Conservation (phyloP, 2,329 filamentous ascomycete species). For the Penicillium thymicola region DNA sequence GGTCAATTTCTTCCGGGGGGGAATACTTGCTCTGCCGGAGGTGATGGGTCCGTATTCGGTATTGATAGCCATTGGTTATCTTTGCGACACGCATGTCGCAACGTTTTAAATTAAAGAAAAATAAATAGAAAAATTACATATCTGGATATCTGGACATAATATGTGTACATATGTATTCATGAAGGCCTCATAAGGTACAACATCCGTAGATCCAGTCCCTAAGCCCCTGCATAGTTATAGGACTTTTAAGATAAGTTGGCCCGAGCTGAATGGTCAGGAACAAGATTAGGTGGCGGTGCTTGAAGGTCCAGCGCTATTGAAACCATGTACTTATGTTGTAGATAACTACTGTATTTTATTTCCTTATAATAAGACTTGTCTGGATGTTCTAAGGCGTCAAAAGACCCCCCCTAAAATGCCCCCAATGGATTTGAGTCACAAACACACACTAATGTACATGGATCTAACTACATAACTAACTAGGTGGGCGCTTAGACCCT, state of each 20-base stretch:
- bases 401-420: neutral
- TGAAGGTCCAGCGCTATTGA: neutral
- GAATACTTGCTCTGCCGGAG: slow-evolving; percentile 9
- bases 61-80: slow-evolving; percentile 7
- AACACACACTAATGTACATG: neutral
- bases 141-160: too few relatives aligned
- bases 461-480: neutral
- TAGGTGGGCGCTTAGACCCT: neutral
- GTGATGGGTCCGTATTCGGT: slow-evolving; percentile 25
- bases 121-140: neutral
- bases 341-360: neutral
- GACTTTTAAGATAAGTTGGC: neutral
- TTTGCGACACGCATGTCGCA: slow-evolving; percentile 9
- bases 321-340: neutral
- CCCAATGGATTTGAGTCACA: neutral
- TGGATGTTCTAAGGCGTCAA: neutral
- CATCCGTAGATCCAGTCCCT: too few relatives aligned
- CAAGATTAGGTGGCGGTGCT: neutral
- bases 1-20: slow-evolving; percentile 15
- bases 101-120: neutral
- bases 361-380: neutral
- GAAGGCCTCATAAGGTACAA: neutral
- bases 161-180: neutral
- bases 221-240: too few relatives aligned
- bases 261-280: neutral